Evolutionary conservation across 1,284 basidiomycete species (phyloP), one percentile per base, ranked within the genome.

Genomic region (Puccinia polysora): DNA sequence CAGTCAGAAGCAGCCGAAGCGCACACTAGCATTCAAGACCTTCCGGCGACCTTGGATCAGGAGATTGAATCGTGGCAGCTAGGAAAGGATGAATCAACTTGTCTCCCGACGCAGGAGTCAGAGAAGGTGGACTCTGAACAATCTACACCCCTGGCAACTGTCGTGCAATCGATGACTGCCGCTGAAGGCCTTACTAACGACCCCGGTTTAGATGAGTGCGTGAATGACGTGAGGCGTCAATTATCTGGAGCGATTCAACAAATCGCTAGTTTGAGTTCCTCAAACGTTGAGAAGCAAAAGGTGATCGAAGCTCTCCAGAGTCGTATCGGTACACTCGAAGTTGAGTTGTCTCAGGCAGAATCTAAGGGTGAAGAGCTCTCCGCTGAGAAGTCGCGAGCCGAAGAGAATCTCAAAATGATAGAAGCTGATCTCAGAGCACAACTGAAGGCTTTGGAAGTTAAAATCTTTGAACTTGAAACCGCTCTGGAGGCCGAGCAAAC

Each of bases 381-480:
- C 34, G n/a, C n/a, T 25, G 50, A 23, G 20, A 65, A 65, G 47
- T 47, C 12, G 6, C 15, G 30, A 32, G 36, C 38, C 28, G 50
- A 53, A 55, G 64, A 38, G 40, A 65, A 53, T 20, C 30, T 28
- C 49, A 28, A 52, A 38, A 34, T 53, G 52, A 4, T 55, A 14
- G 49, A 45, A 28, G 30, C n/a, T 34, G 64, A 65, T 65, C 38
- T 14, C 25, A 32, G 25, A 25, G 64, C 52, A 45, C 64, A 65
- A 45, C 20, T 65, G 20, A 65, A 65, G 50, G 36, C 32, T 34
- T 34, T 65, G 14, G 40, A 53, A 38, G 34, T 50, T 40, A 45
- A 65, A 45, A 40, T 65, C 30, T 4, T 14, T n/a, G 49, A 65
- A 52, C 40, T 65, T n/a, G 40, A 65, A 65, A 28, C 34, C n/a